Percentiles rank a stretch among this genome's conserved stretches.
phyloP scores from a whole-genome alignment of 1,139 yeast genomes.

The Saccharomyces pastorianus region DNA sequence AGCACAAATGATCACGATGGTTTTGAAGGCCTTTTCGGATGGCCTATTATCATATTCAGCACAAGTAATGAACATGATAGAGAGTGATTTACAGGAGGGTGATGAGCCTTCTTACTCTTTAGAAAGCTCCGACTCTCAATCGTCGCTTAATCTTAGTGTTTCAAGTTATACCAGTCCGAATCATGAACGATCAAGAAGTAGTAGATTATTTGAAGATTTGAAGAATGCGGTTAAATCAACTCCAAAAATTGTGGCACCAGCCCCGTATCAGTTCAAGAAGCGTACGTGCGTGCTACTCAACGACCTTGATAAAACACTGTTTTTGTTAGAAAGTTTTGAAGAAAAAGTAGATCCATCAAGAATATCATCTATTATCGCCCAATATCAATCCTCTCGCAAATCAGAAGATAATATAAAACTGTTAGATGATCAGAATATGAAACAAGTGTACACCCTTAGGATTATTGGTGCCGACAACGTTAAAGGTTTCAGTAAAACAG shows the following conservation, averaged over 20 bases:
- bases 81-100: conserved; percentile 38
- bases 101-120: not conserved
- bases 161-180: not conserved
- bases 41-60: conserved; percentile 50
- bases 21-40: conserved; percentile 56
- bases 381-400: conserved; percentile 28
- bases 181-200: conserved; percentile 12
- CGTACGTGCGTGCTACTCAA: conserved; percentile 71
- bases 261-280: conserved; percentile 54
- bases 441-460: conserved; percentile 59
- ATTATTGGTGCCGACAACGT: conserved; percentile 67
- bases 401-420: conserved; percentile 30
- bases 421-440: conserved; percentile 15
- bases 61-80: conserved; percentile 40
- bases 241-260: conserved; percentile 36
- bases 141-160: not conserved
- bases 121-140: not conserved
- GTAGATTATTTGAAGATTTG: conserved; percentile 43
- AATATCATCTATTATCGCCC: conserved; percentile 42
- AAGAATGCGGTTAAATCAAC: conserved; percentile 38
- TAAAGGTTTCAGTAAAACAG: conserved; percentile 44
- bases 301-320: conserved; percentile 56
- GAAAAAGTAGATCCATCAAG: conserved; percentile 53
- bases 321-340: conserved; percentile 53
- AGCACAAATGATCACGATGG: conserved; percentile 49